These are phyloP conservation scores for Dictyostelium brefeldianum DNA, from an alignment of 78 protist genomes.

Conservation along the genomic window DNA sequence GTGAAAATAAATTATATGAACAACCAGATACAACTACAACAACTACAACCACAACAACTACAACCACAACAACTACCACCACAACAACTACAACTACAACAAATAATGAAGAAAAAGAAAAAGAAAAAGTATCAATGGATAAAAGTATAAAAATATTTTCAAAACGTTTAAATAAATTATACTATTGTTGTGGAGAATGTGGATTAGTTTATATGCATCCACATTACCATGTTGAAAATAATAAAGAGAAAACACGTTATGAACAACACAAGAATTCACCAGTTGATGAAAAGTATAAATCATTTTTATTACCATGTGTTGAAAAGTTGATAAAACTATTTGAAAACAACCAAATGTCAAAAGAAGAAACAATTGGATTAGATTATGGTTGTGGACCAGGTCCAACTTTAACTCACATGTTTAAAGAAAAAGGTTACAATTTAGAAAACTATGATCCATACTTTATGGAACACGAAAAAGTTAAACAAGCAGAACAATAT, in stretches of 20 bases:
- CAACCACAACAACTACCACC: background rate
- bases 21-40: no score
- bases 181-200: slow-evolving; percentile 27
- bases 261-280: slow-evolving; percentile 40
- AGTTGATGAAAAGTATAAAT: slow-evolving; percentile 24
- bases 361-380: background rate
- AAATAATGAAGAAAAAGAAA: background rate
- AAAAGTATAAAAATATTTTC: background rate
- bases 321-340: background rate
- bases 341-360: background rate
- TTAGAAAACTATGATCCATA: slow-evolving; percentile 68
- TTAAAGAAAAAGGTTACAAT: background rate
- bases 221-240: slow-evolving; percentile 33
- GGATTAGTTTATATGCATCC: slow-evolving; percentile 57
- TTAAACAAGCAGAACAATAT: background rate
- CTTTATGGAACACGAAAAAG: slow-evolving; percentile 7
- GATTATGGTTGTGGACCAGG: slow-evolving; percentile 81
- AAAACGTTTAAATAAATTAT: slow-evolving; percentile 1
- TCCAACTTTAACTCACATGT: slow-evolving; percentile 40
- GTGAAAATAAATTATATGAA: background rate
- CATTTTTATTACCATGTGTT: slow-evolving; percentile 22
- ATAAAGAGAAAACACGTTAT: slow-evolving; percentile 50
- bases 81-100: background rate
- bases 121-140: background rate
- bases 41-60: background rate